Evolutionary conservation across 208 protist species (phyloP).

Genomic region (Vickermania spadyakhi): DNA sequence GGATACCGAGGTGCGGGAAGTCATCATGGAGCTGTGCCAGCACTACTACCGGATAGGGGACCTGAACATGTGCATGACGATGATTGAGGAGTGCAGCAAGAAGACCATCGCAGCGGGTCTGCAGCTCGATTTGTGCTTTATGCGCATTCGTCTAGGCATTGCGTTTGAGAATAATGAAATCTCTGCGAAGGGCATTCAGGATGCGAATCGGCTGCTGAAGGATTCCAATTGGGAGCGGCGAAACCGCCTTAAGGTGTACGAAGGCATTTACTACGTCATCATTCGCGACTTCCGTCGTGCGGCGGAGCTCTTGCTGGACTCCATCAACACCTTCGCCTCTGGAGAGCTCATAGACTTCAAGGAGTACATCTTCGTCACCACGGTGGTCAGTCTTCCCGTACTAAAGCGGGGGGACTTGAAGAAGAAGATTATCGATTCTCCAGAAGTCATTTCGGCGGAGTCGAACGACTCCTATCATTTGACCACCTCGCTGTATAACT

Average conservation of each 20-base stretch:
- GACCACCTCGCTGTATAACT: constrained; percentile 92
- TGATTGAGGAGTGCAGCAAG: constrained; percentile 86
- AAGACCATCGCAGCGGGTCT: constrained; percentile 94
- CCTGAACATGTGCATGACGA: constrained; percentile 86
- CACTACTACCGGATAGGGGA: constrained; percentile 94
- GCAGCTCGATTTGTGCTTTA: constrained; percentile 95
- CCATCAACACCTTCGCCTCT: constrained; percentile 96
- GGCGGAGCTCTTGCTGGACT: constrained; percentile 92
- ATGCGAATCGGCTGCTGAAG: constrained; percentile 93
- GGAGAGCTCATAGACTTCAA: constrained; percentile 92
- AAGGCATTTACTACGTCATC: constrained; percentile 93
- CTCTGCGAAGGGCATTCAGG: constrained; percentile 84
- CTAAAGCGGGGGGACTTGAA: constrained; percentile 86
- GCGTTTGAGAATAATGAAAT: constrained; percentile 92
- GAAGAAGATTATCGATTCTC: constrained; percentile 82
- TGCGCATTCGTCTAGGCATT: constrained; percentile 94
- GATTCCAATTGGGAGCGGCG: constrained; percentile 98
- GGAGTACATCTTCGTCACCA: constrained; percentile 93
- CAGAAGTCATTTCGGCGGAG: constrained; percentile 89
- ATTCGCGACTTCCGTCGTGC: constrained; percentile 93
- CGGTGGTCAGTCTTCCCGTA: constrained; percentile 84
- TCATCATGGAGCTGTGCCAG: constrained; percentile 87
- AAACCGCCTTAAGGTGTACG: constrained; percentile 98
- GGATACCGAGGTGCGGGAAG: constrained; percentile 96
- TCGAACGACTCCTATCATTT: constrained; percentile 84